Percentiles rank a stretch among this genome's conserved stretches.
Conservation (phyloP, 139 green algal genomes). For the Pedinophyceae sp. region DNA sequence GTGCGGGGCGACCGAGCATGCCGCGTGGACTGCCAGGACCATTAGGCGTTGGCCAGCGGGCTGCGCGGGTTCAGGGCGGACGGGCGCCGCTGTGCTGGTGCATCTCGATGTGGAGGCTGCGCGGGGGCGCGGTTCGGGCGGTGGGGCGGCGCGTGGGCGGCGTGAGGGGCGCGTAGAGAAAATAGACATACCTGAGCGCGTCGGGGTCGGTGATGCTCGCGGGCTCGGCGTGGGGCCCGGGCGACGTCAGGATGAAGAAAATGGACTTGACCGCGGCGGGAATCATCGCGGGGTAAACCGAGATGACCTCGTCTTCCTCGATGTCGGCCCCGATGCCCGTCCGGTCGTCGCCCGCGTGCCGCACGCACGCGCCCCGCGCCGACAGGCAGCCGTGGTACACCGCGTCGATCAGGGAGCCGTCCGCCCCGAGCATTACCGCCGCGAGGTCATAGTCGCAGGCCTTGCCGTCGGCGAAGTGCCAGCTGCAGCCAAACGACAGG, state of each 20-base stretch:
- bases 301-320: neutral
- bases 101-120: neutral
- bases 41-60: too few species aligned
- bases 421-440: neutral
- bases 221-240: neutral
- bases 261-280: neutral
- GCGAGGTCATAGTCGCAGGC: neutral
- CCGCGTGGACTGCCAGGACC: too few species aligned
- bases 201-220: too few species aligned
- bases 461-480: neutral
- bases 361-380: neutral
- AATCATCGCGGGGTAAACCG: neutral
- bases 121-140: too few species aligned
- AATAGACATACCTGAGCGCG: too few species aligned
- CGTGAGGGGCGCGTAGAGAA: too few species aligned
- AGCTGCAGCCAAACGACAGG: neutral
- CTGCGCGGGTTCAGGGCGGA: too few species aligned
- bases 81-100: too few species aligned
- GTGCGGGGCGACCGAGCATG: too few species aligned
- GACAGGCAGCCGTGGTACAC: conserved; percentile 3
- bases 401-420: neutral
- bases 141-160: too few species aligned
- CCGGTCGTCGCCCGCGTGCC: conserved; percentile 1
- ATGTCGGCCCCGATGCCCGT: neutral
- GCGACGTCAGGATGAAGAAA: neutral